These are phyloP conservation scores for Phytophthora podocarpi DNA, from an alignment of 352 stramenopile genomes.

Conservation along the genomic window DNA sequence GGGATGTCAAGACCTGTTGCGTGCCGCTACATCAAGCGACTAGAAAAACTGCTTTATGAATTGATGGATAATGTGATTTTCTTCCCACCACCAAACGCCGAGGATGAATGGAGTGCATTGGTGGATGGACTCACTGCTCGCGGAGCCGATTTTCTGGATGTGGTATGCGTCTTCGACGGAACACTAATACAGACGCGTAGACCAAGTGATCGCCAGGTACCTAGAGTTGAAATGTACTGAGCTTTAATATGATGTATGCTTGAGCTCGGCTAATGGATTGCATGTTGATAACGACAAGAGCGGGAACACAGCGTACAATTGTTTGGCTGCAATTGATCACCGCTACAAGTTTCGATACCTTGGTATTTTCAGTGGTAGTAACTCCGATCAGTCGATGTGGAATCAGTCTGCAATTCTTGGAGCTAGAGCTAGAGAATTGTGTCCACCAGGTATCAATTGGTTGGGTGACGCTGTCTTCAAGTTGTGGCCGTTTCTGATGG, in stretches of 20 bases:
- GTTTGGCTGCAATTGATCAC: neutral
- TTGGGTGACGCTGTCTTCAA: conserved; percentile 11
- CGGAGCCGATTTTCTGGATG: conserved; percentile 2
- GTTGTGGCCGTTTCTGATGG: conserved; percentile 9
- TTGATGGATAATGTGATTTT: conserved; percentile 9
- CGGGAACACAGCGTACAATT: conserved; percentile 1
- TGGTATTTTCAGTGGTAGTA: conserved; percentile 6
- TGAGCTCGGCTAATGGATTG: no score
- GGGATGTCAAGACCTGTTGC: neutral
- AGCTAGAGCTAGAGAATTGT: neutral
- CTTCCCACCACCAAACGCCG: neutral
- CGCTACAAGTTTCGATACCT: conserved; percentile 1
- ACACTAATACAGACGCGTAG: neutral
- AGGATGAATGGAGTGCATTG: neutral
- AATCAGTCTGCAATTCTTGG: conserved; percentile 9
- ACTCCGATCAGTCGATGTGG: conserved; percentile 17
- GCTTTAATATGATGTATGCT: no score
- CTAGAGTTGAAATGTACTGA: no score
- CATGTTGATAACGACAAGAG: conserved; percentile 13
- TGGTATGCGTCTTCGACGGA: conserved; percentile 10
- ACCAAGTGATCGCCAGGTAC: no score
- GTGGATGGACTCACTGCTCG: conserved; percentile 2
- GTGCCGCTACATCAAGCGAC: neutral
- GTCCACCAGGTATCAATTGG: conserved; percentile 4
- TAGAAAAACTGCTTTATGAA: conserved; percentile 3